phyloP scores from a whole-genome alignment of 2,329 filamentous ascomycete genomes.

The Diaporthe capsici region DNA sequence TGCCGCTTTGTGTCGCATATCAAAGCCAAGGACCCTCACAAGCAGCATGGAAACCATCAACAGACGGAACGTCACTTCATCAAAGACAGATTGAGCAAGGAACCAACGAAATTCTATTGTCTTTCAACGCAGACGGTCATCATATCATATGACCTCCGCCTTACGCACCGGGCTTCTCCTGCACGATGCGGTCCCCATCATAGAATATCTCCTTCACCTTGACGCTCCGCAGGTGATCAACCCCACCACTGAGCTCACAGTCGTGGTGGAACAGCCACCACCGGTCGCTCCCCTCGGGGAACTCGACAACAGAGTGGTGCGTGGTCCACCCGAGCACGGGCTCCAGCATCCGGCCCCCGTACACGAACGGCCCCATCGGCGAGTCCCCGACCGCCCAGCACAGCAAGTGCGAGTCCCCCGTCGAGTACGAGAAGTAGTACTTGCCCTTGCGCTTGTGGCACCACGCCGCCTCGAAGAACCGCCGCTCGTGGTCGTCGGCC shows the following conservation, averaged over 20 bases:
- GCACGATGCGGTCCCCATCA: slow-evolving; percentile 72
- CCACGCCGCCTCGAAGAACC: slow-evolving; percentile 88
- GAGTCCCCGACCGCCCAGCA: slow-evolving; percentile 76
- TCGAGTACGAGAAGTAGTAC: slow-evolving; percentile 85
- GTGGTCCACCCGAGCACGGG: slow-evolving; percentile 87
- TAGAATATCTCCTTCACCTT: slow-evolving; percentile 84
- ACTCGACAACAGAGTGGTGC: slow-evolving; percentile 84
- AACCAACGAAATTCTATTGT: not conserved
- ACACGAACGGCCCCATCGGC: slow-evolving; percentile 81
- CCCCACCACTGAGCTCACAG: slow-evolving; percentile 75
- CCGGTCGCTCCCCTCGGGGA: slow-evolving; percentile 63
- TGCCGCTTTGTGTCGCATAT: too few relatives aligned
- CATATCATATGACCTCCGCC: not conserved
- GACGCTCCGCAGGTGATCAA: slow-evolving; percentile 79
- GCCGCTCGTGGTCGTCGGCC: slow-evolving; percentile 78
- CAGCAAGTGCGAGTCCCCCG: slow-evolving; percentile 82
- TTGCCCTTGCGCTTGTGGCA: slow-evolving; percentile 78
- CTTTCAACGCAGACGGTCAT: not conserved
- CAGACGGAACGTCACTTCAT: not conserved
- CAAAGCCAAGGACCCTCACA: not conserved
- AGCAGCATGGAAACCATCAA: too few relatives aligned
- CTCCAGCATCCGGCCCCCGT: slow-evolving; percentile 78
- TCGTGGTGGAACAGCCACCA: slow-evolving; percentile 87
- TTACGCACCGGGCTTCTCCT: slow-evolving; percentile 51
- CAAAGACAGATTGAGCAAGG: not conserved